These are phyloP conservation scores for Xylaria sp. DNA, from an alignment of 2,329 filamentous ascomycete genomes.

Conservation along the genomic window DNA sequence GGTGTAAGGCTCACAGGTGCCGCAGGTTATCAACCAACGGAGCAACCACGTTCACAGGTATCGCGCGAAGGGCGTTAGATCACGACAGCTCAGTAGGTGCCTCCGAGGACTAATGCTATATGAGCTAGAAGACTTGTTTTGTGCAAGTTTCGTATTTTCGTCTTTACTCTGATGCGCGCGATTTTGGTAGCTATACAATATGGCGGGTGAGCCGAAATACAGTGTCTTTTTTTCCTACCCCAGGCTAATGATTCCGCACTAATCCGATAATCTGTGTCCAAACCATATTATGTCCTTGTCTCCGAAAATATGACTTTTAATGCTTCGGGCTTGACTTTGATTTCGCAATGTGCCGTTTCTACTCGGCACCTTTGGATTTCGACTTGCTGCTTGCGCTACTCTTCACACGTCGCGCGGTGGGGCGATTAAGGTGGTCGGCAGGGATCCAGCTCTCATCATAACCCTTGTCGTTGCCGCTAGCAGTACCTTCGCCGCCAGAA, in stretches of 20 bases:
- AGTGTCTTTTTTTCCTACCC: constrained; percentile 26
- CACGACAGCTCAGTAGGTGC: background rate
- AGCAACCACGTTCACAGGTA: background rate
- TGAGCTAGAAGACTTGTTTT: background rate
- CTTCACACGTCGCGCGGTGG: constrained; percentile 76
- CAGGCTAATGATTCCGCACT: constrained; percentile 15
- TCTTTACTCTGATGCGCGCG: constrained; percentile 32
- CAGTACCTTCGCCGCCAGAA: constrained; percentile 76
- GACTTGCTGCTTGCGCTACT: constrained; percentile 62
- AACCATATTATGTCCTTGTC: constrained; percentile 22
- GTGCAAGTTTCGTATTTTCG: constrained; percentile 11
- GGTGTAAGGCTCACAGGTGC: background rate
- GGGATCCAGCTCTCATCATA: constrained; percentile 97
- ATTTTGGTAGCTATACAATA: constrained; percentile 29
- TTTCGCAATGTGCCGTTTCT: constrained; percentile 34
- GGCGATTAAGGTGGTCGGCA: constrained; percentile 86
- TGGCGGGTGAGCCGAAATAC: constrained; percentile 19
- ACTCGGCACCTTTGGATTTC: constrained; percentile 52
- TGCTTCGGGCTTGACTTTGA: constrained; percentile 8
- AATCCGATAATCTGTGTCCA: constrained; percentile 24
- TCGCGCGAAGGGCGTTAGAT: background rate
- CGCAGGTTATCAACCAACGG: background rate
- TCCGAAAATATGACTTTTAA: constrained; percentile 13
- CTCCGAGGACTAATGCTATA: background rate
- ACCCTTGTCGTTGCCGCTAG: constrained; percentile 74